Base-by-base conservation (phyloP, 306 rosid species). In the Cyamopsis tetragonoloba region DNA sequence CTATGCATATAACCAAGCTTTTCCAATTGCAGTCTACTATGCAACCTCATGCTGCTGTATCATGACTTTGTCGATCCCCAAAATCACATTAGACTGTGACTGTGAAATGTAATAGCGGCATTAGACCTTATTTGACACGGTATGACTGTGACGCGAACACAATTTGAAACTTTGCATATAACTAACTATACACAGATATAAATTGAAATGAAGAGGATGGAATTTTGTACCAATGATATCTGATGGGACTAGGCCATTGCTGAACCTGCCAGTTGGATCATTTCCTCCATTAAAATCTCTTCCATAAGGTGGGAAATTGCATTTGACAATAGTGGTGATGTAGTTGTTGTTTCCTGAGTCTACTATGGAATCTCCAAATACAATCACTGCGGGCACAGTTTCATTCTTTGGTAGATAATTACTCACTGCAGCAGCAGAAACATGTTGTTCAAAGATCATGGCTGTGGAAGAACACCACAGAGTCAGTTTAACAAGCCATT, bases 231-330 rank as follows among this genome's bases (percentile, higher is more conserved):
- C 89, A 72, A 85, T 11, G 0, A 84, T 42, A 37, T 88, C 96
- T 1, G 97, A 72, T 4, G 89, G 80, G 46, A 81, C 67, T 50
- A 80, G 71, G 1, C 91, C 97, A 63, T 88, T 86, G 81, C 89
- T 77, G 61, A 91, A 91, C 51, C 96, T 78, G 0, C 96, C 97
- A 0, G 96, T 84, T 14, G 92, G 84, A 19, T 3, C 17, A 20
- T 22, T 47, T 58, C 83, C 81, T 13, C 76, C 80, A 0, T 0
- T 11, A 32, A 81, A 86, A 70, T 91, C 91, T 60, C 77, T 70
- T 19, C 97, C 97, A 51, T 91, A 91, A 8, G 97, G 97, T 7
- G 77, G 55, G 74, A 91, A 91, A 53, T 91, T 24, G 30, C 91
- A 81, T 60, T 78, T 88, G 28, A 72, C 1, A 2, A 77, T 1